A percentile compares a stretch with the other conserved stretches of the same genome.
Conservation (phyloP, 306 rosid genomes). For the Casuarina glauca region DNA sequence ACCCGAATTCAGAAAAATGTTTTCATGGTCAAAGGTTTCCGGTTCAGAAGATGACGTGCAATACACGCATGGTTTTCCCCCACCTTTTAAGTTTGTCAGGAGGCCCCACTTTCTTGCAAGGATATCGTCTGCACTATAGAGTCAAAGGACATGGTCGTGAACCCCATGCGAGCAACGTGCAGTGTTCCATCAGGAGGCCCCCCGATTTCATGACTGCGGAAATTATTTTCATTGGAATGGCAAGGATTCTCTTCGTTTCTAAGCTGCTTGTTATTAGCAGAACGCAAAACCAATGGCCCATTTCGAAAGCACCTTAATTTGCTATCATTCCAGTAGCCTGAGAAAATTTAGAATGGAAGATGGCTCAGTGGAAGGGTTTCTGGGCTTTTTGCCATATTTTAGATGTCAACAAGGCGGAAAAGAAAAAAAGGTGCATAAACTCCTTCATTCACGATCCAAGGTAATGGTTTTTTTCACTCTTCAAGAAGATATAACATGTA, state of each 20-base stretch:
- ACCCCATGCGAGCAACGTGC: too few relatives aligned
- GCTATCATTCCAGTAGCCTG: too few relatives aligned
- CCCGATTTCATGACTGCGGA: too few relatives aligned
- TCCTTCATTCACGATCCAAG: slow-evolving; percentile 15
- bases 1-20: background rate
- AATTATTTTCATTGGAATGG: background rate
- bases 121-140: too few relatives aligned
- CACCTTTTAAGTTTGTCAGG: too few relatives aligned
- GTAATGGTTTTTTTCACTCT: slow-evolving; percentile 20
- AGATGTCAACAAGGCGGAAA: background rate
- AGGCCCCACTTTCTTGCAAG: too few relatives aligned
- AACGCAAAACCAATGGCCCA: background rate
- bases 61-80: background rate
- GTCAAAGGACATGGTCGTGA: too few relatives aligned
- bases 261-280: background rate
- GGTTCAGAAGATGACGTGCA: background rate
- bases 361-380: background rate
- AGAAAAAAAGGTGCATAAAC: background rate
- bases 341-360: too few relatives aligned
- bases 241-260: background rate
- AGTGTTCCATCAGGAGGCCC: too few relatives aligned
- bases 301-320: background rate
- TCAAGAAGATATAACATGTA: slow-evolving; percentile 39
- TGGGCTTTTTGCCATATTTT: background rate
- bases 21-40: background rate